Conservation (phyloP, 1,284 basidiomycete genomes). For the Gastroboletus turbinatus region DNA sequence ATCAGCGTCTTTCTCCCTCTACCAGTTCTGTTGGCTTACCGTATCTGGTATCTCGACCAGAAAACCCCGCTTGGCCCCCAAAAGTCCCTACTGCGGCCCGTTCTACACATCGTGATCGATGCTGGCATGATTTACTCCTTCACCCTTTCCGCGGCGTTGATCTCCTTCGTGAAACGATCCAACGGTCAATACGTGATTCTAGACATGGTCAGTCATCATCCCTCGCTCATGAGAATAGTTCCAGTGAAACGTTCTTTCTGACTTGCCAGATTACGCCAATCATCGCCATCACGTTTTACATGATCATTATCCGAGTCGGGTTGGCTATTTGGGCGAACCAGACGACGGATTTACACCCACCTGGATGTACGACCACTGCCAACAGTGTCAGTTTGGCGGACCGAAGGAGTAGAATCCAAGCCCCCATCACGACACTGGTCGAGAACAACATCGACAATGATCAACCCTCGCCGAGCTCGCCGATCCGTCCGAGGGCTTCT, state of each 20-base stretch:
- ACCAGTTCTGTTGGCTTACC: constrained; percentile 7
- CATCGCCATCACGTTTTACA: constrained; percentile 1
- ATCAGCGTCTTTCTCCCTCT: neutral
- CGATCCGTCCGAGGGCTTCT: no score
- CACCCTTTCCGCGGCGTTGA: neutral
- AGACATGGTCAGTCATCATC: neutral
- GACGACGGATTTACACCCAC: neutral
- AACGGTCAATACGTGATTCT: constrained; percentile 9
- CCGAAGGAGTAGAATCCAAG: neutral
- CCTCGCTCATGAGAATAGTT: neutral
- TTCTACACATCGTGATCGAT: constrained; percentile 10
- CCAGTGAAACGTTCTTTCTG: neutral
- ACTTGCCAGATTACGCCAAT: neutral
- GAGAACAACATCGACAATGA: neutral
- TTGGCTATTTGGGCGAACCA: neutral
- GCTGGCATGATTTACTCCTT: constrained; percentile 12
- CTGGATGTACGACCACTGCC: neutral
- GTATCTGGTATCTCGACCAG: neutral
- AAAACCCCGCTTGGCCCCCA: neutral
- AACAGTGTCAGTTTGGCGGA: neutral
- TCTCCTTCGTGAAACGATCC: neutral
- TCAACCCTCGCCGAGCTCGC: neutral
- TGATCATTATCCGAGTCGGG: neutral
- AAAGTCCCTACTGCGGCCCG: neutral
- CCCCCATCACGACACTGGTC: neutral